phyloP scores from a whole-genome alignment of 176 grass and related monocot species.

The Poa pratensis region DNA sequence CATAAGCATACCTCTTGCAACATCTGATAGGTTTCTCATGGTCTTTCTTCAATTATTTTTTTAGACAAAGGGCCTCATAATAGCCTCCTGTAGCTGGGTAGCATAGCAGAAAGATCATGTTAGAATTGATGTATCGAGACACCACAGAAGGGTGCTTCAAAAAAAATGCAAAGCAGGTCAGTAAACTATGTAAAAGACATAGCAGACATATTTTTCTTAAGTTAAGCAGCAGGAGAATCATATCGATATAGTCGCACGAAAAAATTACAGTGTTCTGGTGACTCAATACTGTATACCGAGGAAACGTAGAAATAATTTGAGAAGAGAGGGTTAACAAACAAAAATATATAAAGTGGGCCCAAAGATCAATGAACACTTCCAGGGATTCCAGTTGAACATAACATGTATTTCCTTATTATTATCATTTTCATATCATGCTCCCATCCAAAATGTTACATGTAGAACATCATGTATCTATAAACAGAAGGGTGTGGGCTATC shows the following conservation, averaged over 20 bases:
- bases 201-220: background rate
- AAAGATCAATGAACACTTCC: constrained; percentile 14
- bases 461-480: background rate
- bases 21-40: constrained; percentile 47
- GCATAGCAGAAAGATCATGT: constrained; percentile 65
- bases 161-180: constrained; percentile 6
- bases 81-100: constrained; percentile 52
- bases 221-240: background rate
- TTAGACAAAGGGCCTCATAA: constrained; percentile 63
- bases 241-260: background rate
- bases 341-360: background rate
- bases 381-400: background rate
- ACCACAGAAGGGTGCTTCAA: constrained; percentile 63
- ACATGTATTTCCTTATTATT: background rate
- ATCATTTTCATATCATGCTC: background rate
- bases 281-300: background rate
- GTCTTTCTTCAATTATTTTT: constrained; percentile 49
- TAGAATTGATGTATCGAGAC: constrained; percentile 60
- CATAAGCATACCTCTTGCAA: constrained; percentile 55
- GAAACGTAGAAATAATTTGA: background rate
- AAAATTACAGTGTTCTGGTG: background rate
- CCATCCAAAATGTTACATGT: background rate
- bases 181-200: constrained; percentile 6
- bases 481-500: background rate
- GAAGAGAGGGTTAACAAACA: background rate